These are phyloP conservation scores for Eucalyptus pauciflora DNA, from an alignment of 345 rosid genomes.

Conservation along the genomic window DNA sequence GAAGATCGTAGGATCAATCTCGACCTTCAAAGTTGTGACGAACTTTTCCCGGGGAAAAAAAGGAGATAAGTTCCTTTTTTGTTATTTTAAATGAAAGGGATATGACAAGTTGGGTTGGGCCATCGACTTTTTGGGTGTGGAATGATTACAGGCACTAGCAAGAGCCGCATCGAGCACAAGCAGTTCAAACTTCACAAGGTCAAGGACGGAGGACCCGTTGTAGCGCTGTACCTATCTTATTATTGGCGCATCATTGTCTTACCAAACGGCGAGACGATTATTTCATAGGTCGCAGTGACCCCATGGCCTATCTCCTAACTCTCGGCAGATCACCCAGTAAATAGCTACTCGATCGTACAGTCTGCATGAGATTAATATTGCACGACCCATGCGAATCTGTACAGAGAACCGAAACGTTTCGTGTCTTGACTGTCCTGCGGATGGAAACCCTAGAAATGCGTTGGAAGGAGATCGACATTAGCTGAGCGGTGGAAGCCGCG, in stretches of 20 bases:
- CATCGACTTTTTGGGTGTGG: background rate
- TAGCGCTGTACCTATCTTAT: background rate
- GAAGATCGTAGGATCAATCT: no score
- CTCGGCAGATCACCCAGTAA: background rate
- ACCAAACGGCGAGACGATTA: background rate
- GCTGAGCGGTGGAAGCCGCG: background rate
- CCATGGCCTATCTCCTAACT: background rate
- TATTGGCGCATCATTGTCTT: slow-evolving; percentile 5
- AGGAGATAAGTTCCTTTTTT: background rate
- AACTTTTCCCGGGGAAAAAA: no score
- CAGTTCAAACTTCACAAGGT: background rate
- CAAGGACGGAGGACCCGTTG: background rate
- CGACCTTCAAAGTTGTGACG: no score
- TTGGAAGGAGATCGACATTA: background rate
- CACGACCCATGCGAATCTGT: background rate
- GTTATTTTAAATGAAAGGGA: background rate
- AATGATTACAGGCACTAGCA: background rate
- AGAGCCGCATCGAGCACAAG: background rate
- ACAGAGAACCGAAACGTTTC: background rate
- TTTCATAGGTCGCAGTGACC: background rate
- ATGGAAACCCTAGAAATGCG: background rate
- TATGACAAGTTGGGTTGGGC: slow-evolving; percentile 1
- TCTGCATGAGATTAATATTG: background rate
- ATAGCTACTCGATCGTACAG: background rate
- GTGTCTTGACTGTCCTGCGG: background rate